Base-by-base conservation (phyloP, 177 flowering plant species). In the Vitis hybrid region DNA sequence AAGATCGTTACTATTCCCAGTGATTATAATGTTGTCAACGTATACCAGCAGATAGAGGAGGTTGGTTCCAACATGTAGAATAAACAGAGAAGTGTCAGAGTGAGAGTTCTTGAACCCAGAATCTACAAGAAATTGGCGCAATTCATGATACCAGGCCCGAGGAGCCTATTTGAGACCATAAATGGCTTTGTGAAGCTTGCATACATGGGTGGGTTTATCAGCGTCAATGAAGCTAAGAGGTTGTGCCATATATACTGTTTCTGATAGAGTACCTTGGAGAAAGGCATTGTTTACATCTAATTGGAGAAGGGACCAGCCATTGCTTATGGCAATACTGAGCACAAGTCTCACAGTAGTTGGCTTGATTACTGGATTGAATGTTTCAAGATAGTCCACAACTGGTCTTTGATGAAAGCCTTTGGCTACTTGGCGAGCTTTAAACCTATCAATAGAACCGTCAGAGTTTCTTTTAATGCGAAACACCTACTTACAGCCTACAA, bases 401-500 rank as follows among this genome's bases (percentile, higher is more conserved):
- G 58, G 68, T 12, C 58, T 11, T 65, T 51, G 68, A 21, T 51
- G 15, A 46, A 65, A 65, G 6, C 68, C 58, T 21, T 51, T 51
- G 14, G 57, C 67, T 6, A 65, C 67, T 2, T 50, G 11, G 6
- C 40, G 40, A 14, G 67, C 67, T 11, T 65, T 65, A 16, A 18
- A 48, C 63, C 70, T 40, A 16, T 56, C 57, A 68, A 52, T 13
- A 21, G 24, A 21, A 57, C 72, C 72, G 60, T 69, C 48, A 16
- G 57, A 9, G 3, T 6, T 1, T 4, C 1, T 18, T 62, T 62
- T 70, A 52, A 21, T 56, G 11, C 67, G 60, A 70, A 62, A 62
- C 32, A 70, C 54, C 67, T 61, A 70, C 32, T 62, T 69, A 15
- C 60, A 62, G 14, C 60, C 52, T 52, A 70, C 56, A 8, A 60